Evolutionary conservation across 1,284 basidiomycete genomes (phyloP).

Genomic region (Fomitopsis schrenkii): DNA sequence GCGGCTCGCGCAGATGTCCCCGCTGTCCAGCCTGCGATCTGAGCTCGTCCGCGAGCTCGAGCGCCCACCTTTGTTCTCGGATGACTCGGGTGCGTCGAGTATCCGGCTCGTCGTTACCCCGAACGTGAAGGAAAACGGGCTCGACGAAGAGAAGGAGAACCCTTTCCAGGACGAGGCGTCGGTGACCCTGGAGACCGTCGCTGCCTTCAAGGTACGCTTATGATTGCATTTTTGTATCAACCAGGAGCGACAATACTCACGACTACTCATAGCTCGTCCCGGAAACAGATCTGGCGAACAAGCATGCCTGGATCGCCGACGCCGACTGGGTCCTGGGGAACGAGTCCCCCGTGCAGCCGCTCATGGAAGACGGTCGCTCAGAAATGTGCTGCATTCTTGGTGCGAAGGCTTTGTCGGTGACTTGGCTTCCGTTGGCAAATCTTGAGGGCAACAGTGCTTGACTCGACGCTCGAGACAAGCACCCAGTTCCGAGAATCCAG

Average conservation of each 20-base stretch:
- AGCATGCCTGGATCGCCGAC: neutral
- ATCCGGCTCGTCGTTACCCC: neutral
- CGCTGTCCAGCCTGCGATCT: conserved; percentile 2
- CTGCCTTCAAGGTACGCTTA: neutral
- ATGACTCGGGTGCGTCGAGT: neutral
- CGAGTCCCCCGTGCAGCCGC: neutral
- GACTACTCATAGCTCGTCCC: neutral
- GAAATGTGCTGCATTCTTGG: neutral
- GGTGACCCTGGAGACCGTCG: neutral
- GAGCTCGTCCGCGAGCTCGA: conserved; percentile 3
- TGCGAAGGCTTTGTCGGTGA: neutral
- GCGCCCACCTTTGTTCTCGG: neutral
- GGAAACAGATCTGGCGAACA: neutral
- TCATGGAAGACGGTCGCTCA: neutral
- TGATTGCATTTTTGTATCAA: neutral
- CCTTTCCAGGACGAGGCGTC: neutral
- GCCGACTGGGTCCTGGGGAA: neutral
- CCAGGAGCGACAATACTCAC: neutral
- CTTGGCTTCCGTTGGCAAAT: neutral
- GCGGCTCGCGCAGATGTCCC: conserved; percentile 2
- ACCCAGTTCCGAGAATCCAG: no score
- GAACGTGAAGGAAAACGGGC: neutral
- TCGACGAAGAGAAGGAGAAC: neutral
- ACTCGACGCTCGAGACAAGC: neutral
- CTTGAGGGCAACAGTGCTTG: neutral